Conservation (phyloP, 202 grass and related monocot species). For the Elaeis oleifera region DNA sequence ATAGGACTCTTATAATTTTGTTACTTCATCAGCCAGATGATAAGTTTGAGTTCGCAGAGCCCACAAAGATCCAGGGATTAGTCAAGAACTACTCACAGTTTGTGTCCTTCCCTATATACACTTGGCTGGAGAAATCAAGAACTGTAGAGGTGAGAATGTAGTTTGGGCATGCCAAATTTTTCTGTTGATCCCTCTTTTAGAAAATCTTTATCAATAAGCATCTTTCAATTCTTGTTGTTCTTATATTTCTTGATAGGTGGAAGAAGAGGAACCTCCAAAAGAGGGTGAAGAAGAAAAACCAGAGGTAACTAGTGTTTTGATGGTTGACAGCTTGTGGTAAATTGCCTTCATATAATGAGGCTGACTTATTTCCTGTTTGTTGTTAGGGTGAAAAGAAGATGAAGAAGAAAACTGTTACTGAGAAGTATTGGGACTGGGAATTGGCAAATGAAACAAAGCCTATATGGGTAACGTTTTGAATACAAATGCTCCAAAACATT, state of each 20-base stretch:
- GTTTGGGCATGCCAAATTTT: not conserved
- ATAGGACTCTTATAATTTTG: constrained; percentile 19
- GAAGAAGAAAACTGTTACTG: constrained; percentile 72
- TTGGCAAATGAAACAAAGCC: constrained; percentile 93
- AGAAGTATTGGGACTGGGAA: constrained; percentile 99
- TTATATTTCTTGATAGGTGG: constrained; percentile 32
- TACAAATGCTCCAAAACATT: too few relatives aligned
- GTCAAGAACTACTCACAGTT: constrained; percentile 96
- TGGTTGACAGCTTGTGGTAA: too few relatives aligned
- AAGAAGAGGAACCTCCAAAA: constrained; percentile 66
- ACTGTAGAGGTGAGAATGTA: constrained; percentile 60
- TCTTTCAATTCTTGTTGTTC: constrained; percentile 4
- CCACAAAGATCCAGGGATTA: constrained; percentile 77
- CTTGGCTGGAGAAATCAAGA: constrained; percentile 89
- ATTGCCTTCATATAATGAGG: not conserved
- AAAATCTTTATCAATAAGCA: not conserved
- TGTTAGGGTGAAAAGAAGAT: constrained; percentile 53
- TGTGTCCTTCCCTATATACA: constrained; percentile 96
- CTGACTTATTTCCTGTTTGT: not conserved
- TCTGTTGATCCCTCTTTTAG: constrained; percentile 3
- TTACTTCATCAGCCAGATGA: constrained; percentile 51
- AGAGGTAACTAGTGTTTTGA: constrained; percentile 39
- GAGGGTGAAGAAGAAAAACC: constrained; percentile 50
- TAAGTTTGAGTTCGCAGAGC: constrained; percentile 76
- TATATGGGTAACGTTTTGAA: constrained; percentile 64